A percentile compares a stretch with the other conserved stretches of the same genome.
phyloP scores from a whole-genome alignment of 805 yeast genomes.

The Ogataea corticis region DNA sequence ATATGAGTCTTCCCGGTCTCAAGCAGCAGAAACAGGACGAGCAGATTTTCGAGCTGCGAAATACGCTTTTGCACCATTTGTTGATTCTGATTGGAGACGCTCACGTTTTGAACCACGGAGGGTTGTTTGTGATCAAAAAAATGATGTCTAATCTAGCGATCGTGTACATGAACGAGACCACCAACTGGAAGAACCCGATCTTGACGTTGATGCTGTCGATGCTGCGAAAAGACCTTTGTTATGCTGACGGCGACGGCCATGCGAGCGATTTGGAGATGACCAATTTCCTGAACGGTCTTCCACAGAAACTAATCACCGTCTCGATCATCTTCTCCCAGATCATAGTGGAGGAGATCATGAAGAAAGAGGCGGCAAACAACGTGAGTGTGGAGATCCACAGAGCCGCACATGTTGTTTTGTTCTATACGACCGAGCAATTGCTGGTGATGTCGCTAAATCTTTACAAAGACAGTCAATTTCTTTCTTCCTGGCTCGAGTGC shows the following conservation, averaged over 20 bases:
- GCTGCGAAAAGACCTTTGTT: slow-evolving; percentile 2
- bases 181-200: slow-evolving; percentile 44
- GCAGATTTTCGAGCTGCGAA: slow-evolving; percentile 8
- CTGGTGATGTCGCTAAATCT: slow-evolving; percentile 12
- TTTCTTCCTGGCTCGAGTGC: slow-evolving; percentile 31
- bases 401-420: slow-evolving; percentile 37
- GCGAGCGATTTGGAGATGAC: slow-evolving; percentile 2
- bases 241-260: slow-evolving; percentile 1
- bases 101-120: slow-evolving; percentile 18
- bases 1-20: slow-evolving; percentile 23
- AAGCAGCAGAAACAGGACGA: slow-evolving; percentile 9
- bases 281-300: slow-evolving; percentile 2
- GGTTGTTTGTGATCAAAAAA: slow-evolving; percentile 53
- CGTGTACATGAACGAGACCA: slow-evolving; percentile 42
- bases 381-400: slow-evolving; percentile 37
- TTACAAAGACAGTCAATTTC: slow-evolving; percentile 8
- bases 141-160: slow-evolving; percentile 55
- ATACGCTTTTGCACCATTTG: slow-evolving; percentile 16
- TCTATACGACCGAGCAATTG: slow-evolving; percentile 32
- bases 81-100: slow-evolving; percentile 15
- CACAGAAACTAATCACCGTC: slow-evolving; percentile 14
- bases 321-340: slow-evolving; percentile 43
- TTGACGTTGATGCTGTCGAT: slow-evolving; percentile 24
- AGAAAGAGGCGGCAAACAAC: slow-evolving; percentile 33
- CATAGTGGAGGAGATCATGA: slow-evolving; percentile 52